Conservation (phyloP, 768 basidiomycete genomes). For the Tricholoma hemisulphureum region DNA sequence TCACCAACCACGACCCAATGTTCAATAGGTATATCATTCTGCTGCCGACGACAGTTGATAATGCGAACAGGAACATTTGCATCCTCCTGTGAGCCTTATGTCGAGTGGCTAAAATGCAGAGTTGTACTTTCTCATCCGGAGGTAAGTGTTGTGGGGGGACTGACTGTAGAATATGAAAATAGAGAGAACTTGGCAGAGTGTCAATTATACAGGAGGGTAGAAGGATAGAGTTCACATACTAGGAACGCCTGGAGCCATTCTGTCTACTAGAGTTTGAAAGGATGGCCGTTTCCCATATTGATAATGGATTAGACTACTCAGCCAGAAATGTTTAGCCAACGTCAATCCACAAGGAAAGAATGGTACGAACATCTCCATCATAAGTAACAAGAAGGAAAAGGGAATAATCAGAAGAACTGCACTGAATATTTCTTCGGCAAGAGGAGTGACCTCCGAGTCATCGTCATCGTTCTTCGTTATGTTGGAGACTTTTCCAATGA, state of each 20-base stretch:
- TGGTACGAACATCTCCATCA: constrained; percentile 82
- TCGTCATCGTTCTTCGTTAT: constrained; percentile 36
- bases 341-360: constrained; percentile 1
- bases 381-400: constrained; percentile 66
- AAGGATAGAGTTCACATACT: constrained; percentile 46
- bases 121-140: neutral
- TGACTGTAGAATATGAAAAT: constrained; percentile 76
- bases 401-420: constrained; percentile 67
- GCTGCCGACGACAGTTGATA: constrained; percentile 57
- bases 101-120: constrained; percentile 48
- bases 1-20: constrained; percentile 62
- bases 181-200: constrained; percentile 54
- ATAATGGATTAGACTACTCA: constrained; percentile 64
- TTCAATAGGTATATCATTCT: constrained; percentile 74
- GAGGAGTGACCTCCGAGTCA: constrained; percentile 38
- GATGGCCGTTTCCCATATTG: constrained; percentile 70
- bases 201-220: neutral
- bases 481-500: constrained; percentile 39
- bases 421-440: constrained; percentile 71
- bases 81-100: constrained; percentile 54
- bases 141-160: constrained; percentile 21
- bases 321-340: neutral
- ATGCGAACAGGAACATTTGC: constrained; percentile 57
- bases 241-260: constrained; percentile 67
- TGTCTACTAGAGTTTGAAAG: constrained; percentile 46